phyloP scores from a whole-genome alignment of 805 yeast species.

The Myxozyma geophila region DNA sequence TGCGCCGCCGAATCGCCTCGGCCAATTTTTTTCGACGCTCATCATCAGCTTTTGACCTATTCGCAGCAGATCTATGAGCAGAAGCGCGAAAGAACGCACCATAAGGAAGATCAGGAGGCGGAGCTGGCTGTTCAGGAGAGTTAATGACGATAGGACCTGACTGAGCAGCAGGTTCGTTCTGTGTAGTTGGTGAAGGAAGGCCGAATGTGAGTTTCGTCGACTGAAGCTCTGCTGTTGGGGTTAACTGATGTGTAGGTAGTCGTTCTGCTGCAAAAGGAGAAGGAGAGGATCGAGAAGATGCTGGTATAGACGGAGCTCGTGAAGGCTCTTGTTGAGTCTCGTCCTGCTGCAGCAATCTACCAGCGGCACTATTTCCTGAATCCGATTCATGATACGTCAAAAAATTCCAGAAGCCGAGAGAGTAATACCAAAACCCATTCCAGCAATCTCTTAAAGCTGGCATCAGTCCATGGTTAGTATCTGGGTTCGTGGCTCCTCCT shows the following conservation, averaged over 20 bases:
- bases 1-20: conserved; percentile 22
- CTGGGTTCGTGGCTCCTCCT: neutral
- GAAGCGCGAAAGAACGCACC: conserved; percentile 18
- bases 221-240: neutral
- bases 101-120: conserved; percentile 14
- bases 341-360: neutral
- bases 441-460: neutral
- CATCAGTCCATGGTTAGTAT: neutral
- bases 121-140: neutral
- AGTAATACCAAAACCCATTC: conserved; percentile 4
- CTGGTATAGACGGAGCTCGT: neutral
- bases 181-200: neutral
- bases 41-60: conserved; percentile 17
- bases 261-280: neutral
- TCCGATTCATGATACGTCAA: neutral
- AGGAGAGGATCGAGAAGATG: neutral
- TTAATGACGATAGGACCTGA: conserved; percentile 2
- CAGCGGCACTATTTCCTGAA: neutral
- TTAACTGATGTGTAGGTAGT: neutral
- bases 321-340: neutral
- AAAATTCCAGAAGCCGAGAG: neutral
- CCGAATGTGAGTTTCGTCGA: conserved; percentile 2
- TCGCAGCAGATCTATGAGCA: neutral
- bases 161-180: neutral
- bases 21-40: conserved; percentile 16